Evolutionary conservation across 345 rosid genomes (phyloP), one percentile per base, ranked within the genome.

Genomic region (Mangifera indica): DNA sequence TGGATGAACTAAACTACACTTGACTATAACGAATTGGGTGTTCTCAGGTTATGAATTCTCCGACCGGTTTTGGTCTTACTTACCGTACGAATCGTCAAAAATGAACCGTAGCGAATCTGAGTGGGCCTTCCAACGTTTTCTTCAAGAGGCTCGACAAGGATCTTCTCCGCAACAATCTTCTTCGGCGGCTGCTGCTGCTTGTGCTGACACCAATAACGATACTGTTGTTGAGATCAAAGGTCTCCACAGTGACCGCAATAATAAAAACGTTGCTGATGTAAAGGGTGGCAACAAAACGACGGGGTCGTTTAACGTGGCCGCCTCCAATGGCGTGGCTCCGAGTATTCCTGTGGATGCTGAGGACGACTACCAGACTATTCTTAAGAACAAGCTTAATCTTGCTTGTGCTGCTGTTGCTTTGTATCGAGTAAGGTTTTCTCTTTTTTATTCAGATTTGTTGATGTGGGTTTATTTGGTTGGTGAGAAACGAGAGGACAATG

Each of bases 351-450:
- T 72, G 37, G 85, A 83, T 70, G 44, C 82, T 21, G 95, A 83
- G 46, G 83, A 79, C 44, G 83, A 79, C 44, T 84, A 84, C 80
- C 86, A 66, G 75, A 87, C 84, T 44, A 25, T 84, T 64, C 92
- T 89, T 75, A 87, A 89, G 81, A 82, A 76, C 68, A 85, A 84
- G 74, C 92, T 89, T 70, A 74, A 82, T 62, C 63, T 84, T 34
- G 92, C 92, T 54, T 89, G 95, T 70, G 87, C 86, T 67, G 88
- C 86, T 71, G 89, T 79, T 69, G 99, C 97, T 63, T 77, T 82
- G 82, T 78, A 86, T 55, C 75, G 85, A 84, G 98, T 92, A 74
- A 59, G 57, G 60, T 54, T 29, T 15, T 29, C 32, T 29, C 32
- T 1, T 5, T 48, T 51, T 67, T 20, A 40, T 51, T 60, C 0